Evolutionary conservation across 2,329 filamentous ascomycete species (phyloP).

Genomic region (Epichloe glyceriae): DNA sequence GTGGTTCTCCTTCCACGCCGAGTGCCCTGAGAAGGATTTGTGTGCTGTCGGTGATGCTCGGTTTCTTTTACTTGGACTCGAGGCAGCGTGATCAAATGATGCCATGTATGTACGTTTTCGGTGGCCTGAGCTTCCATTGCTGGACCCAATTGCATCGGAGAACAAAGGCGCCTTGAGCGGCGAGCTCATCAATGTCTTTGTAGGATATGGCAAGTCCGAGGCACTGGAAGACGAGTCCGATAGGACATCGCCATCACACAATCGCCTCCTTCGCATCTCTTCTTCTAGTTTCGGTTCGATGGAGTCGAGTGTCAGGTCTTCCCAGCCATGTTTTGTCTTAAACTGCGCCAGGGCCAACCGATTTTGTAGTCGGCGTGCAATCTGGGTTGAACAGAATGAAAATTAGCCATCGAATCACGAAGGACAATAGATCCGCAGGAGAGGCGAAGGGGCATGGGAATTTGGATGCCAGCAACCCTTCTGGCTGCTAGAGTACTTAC

Average conservation of each 20-base stretch:
- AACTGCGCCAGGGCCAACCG: slow-evolving; percentile 91
- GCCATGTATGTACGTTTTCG: slow-evolving; percentile 51
- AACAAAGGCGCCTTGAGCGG: slow-evolving; percentile 73
- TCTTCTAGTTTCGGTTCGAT: slow-evolving; percentile 78
- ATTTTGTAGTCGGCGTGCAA: slow-evolving; percentile 85
- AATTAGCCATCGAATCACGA: neutral
- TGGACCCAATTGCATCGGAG: slow-evolving; percentile 66
- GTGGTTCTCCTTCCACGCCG: slow-evolving; percentile 65
- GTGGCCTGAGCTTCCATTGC: slow-evolving; percentile 52
- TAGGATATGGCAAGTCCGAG: slow-evolving; percentile 62
- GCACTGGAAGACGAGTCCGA: slow-evolving; percentile 80
- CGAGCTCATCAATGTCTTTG: slow-evolving; percentile 63
- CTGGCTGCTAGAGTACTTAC: slow-evolving; percentile 30
- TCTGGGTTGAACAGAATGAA: slow-evolving; percentile 39
- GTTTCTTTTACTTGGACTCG: slow-evolving; percentile 55
- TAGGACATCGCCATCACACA: slow-evolving; percentile 57
- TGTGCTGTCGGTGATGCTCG: slow-evolving; percentile 47
- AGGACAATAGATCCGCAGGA: neutral
- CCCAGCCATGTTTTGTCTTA: slow-evolving; percentile 93
- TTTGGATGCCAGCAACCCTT: neutral
- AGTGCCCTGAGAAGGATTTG: slow-evolving; percentile 42
- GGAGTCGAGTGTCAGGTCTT: slow-evolving; percentile 73
- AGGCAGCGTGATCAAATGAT: slow-evolving; percentile 41
- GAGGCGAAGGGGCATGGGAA: neutral
- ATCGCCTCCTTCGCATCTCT: slow-evolving; percentile 61